Evolutionary conservation across 176 grass and related monocot genomes (phyloP), one percentile per base, ranked within the genome.

Genomic region (Triticum timopheevii): DNA sequence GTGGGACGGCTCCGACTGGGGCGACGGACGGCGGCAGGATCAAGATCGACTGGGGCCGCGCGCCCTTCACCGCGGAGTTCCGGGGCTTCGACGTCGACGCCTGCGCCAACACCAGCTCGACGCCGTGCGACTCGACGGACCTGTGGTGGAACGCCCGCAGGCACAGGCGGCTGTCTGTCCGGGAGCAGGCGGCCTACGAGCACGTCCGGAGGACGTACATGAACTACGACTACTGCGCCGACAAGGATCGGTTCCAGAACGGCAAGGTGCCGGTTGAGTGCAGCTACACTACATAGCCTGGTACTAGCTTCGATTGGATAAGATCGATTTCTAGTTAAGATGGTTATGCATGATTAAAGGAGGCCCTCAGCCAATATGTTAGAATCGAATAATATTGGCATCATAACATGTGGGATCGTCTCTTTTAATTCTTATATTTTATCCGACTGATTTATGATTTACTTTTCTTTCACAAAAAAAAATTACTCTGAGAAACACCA

Each of bases 1-100:
- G 8, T 97, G 92, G 94, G 86, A 97, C 85, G 94, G 88, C 76
- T 93, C 93, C 24, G 63, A 22, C 71, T 97, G 94, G 94, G 90
- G 94, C 90, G 16, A 97, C 94, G 39, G 86, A 97, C 78, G 86
- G 90, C 40, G 92, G 94, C 0, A n/a, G 50, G 24, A 85, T 61
- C 10, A 94, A 87, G 83, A 81, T 89, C 45, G 85, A 97, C 86
- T 94, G 90, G 94, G 50, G 58, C 49, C 35, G 52, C 2, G 90
- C 80, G 6, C 95, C 95, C 17, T 97, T 94, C 88, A 81, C 80
- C 0, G 83, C 73, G 2, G 88, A 54, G 44, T 97, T 90, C 79
- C 80, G 10, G 61, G 92, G 86, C 0, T 97, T 97, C 80, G 61
- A 34, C 76, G 40, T 97, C 39, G 70, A 83, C 40, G 92, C 76